phyloP scores from a whole-genome alignment of 106 monocot genomes.

The Alisma plantagoaquatica region DNA sequence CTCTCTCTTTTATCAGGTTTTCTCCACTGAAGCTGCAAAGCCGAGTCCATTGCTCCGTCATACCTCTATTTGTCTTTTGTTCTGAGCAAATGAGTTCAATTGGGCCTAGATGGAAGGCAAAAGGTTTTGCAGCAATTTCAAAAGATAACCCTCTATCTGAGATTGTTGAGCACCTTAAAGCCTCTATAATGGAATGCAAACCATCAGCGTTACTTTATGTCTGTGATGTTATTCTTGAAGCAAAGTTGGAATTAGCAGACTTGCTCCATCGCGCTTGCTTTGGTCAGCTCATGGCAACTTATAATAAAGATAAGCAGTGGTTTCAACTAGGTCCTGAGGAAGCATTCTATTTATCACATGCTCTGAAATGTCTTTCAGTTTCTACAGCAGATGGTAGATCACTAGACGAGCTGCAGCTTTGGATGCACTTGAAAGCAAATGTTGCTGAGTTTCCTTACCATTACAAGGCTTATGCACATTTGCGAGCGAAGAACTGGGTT shows the following conservation, averaged over 20 bases:
- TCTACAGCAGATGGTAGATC: neutral
- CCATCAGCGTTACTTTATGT: constrained; percentile 18
- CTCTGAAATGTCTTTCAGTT: constrained; percentile 31
- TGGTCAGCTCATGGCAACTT: constrained; percentile 29
- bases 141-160: constrained; percentile 50
- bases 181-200: constrained; percentile 11
- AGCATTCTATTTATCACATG: constrained; percentile 41
- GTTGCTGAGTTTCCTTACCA: constrained; percentile 21
- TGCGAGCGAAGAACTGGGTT: constrained; percentile 66
- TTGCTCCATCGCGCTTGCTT: constrained; percentile 38
- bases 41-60: too few relatives aligned
- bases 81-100: too few relatives aligned
- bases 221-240: constrained; percentile 19
- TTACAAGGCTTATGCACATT: constrained; percentile 49
- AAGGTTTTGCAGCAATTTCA: constrained; percentile 27
- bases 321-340: constrained; percentile 58
- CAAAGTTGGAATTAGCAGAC: constrained; percentile 12
- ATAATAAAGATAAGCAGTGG: constrained; percentile 16
- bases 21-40: too few relatives aligned
- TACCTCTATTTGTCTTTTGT: too few relatives aligned
- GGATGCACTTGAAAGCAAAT: constrained; percentile 21
- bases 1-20: too few relatives aligned
- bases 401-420: constrained; percentile 20
- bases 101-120: constrained; percentile 70
- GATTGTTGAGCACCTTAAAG: constrained; percentile 28